A percentile compares a stretch with the other conserved stretches of the same genome.
Conservation (phyloP, 352 stramenopile genomes). For the Phytophthora litchii region DNA sequence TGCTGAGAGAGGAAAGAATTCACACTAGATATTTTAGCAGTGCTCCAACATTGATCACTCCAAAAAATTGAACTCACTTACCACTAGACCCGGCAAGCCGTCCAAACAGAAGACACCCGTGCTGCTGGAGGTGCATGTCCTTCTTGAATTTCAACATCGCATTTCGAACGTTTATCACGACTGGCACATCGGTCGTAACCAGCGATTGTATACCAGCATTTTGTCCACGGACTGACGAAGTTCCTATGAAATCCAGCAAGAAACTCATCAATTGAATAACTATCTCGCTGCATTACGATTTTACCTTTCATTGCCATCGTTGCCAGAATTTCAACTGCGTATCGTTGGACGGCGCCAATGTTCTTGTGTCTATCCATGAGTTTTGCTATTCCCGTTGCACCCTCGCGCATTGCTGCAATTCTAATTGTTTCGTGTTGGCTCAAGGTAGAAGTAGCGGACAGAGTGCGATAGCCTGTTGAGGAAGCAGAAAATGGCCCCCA, state of each 20-base stretch:
- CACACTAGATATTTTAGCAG: conserved; percentile 8
- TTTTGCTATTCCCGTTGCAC: conserved; percentile 31
- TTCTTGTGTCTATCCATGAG: conserved; percentile 53
- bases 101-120: conserved; percentile 51
- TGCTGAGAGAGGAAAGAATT: conserved; percentile 18
- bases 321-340: conserved; percentile 45
- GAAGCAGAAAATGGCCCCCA: conserved; percentile 69
- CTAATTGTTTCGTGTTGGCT: conserved; percentile 44
- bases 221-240: conserved; percentile 4
- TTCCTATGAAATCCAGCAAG: background rate
- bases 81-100: conserved; percentile 40
- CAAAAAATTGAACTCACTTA: conserved; percentile 8
- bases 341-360: conserved; percentile 43
- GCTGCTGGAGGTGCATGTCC: conserved; percentile 44
- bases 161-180: conserved; percentile 35
- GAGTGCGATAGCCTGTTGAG: conserved; percentile 47
- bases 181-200: conserved; percentile 26
- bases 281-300: background rate
- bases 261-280: background rate
- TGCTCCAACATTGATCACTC: too few relatives aligned
- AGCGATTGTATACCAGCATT: conserved; percentile 19
- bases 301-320: conserved; percentile 51
- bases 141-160: conserved; percentile 60
- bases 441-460: conserved; percentile 34
- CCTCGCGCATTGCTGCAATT: conserved; percentile 18